Base-by-base conservation (phyloP, 2,329 filamentous ascomycete species). In the Amauroascus verrucosus region DNA sequence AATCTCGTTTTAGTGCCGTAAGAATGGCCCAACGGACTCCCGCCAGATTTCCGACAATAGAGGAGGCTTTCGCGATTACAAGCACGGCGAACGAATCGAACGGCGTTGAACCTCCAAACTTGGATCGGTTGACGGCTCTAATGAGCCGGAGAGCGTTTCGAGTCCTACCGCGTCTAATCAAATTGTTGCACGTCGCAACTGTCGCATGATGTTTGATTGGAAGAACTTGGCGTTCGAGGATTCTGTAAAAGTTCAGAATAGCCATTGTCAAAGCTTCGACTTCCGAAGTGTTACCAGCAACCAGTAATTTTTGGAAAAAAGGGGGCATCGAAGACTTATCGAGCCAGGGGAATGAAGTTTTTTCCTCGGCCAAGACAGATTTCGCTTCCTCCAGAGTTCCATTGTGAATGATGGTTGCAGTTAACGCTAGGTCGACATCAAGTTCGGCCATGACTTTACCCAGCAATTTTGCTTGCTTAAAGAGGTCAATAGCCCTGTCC, bases 11-110 rank as follows among this genome's bases (percentile, higher is more conserved):
- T 22, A 72, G 59, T n/a, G 62, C 66, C 1, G 67, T 67, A 49
- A 70, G 49, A 38, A 72, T 62, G 47, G 68, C 70, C 70, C 70
- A 72, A 47, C 69, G 67, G 2, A 71, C 57, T 1, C 70, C 70
- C n/a, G 62, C 60, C 6, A 67, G 51, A 30, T 69, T 64, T 3
- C 62, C 59, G 4, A 56, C 51, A 1, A 53, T 52, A 1, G 65
- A 61, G 41, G 66, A 70, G 6, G 64, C 66, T 18, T 69, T 67
- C 14, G 68, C 40, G 43, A 71, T 62, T 57, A 71, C 64, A 54
- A 70, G 69, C 59, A 72, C 61, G 47, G 63, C 66, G 6, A 67
- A 62, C n/a, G 64, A 64, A 46, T 70, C 64, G 51, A 72, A 71
- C 0, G 62, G 60, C 13, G 61, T 55, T 18, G 60, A 55, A 1